Conservation (phyloP, 2,329 filamentous ascomycete genomes). For the Penicillium glabrum region DNA sequence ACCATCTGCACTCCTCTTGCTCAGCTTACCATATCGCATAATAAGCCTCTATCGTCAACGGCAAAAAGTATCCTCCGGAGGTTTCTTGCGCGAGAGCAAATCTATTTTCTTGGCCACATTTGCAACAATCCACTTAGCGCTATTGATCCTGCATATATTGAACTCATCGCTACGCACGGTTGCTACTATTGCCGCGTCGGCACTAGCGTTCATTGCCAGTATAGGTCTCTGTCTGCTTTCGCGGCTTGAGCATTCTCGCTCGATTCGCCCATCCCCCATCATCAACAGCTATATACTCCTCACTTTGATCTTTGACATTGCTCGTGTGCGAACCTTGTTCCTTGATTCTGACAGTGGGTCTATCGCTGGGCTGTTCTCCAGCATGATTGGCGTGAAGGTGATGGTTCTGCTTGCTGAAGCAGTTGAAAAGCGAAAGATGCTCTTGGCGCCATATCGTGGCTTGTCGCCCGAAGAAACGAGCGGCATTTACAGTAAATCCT, state of each 20-base stretch:
- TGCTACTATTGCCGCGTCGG: neutral
- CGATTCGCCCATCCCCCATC: conserved; percentile 4
- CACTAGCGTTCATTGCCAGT: neutral
- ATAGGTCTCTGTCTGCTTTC: conserved; percentile 4
- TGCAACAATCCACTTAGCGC: neutral
- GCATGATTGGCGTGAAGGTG: conserved; percentile 37
- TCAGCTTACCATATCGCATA: neutral
- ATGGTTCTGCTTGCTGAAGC: conserved; percentile 43
- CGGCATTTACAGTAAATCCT: conserved; percentile 43
- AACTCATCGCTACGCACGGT: neutral
- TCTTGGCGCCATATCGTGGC: conserved; percentile 33
- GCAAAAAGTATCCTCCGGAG: neutral
- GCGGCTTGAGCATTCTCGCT: conserved; percentile 3
- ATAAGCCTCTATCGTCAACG: neutral
- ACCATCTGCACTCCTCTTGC: neutral
- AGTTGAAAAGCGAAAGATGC: conserved; percentile 38
- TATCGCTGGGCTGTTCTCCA: neutral
- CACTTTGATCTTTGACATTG: conserved; percentile 6
- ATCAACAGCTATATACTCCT: conserved; percentile 6
- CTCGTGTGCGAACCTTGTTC: neutral
- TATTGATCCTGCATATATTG: neutral
- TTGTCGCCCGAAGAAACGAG: conserved; percentile 51
- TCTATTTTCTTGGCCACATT: neutral
- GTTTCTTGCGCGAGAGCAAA: conserved; percentile 1
- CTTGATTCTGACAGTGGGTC: neutral